Evolutionary conservation across 352 stramenopile genomes (phyloP).

Genomic region (Phytopythium boreale): DNA sequence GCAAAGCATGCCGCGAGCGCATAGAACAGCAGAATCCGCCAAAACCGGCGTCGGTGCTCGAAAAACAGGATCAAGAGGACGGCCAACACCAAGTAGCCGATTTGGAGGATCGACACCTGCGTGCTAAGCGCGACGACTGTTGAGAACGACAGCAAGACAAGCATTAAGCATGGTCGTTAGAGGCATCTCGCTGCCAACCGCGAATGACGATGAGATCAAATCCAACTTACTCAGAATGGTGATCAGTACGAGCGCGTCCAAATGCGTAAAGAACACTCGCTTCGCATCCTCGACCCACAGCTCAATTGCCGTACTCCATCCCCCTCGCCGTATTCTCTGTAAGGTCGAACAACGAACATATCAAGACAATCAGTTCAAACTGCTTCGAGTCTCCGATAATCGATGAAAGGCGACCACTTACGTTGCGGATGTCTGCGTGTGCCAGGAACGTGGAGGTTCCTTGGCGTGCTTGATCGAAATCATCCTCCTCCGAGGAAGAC

Average conservation of each 20-base stretch:
- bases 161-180: neutral
- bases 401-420: too few species aligned
- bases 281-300: conserved; percentile 75
- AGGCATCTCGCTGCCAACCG: neutral
- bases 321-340: conserved; percentile 9
- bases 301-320: conserved; percentile 8
- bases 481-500: conserved; percentile 9
- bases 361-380: too few species aligned
- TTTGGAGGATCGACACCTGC: conserved; percentile 78
- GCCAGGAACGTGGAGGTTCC: conserved; percentile 30
- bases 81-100: conserved; percentile 78
- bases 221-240: conserved; percentile 67
- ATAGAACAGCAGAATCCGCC: conserved; percentile 75
- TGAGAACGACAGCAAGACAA: neutral
- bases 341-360: neutral
- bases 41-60: conserved; percentile 69
- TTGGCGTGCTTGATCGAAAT: conserved; percentile 15
- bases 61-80: conserved; percentile 83
- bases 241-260: conserved; percentile 77
- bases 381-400: too few species aligned
- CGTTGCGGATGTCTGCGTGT: conserved; percentile 49
- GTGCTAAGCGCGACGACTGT: conserved; percentile 80
- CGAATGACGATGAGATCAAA: neutral
- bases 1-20: conserved; percentile 67
- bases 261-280: conserved; percentile 63